Base-by-base conservation (phyloP, 139 green algal genomes). In the Coelastrella sp. region DNA sequence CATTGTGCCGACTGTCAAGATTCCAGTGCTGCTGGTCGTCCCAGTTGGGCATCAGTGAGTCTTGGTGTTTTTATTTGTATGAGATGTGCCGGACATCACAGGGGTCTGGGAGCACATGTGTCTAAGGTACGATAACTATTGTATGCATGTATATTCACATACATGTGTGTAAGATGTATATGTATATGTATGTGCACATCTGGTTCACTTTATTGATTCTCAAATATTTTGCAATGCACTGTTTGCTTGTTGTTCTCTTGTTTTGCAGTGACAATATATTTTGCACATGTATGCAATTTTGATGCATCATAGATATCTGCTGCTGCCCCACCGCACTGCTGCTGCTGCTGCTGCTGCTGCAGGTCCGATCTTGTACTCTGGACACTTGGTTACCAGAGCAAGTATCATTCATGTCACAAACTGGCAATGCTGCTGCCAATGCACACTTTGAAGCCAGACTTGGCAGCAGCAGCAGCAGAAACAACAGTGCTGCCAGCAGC, bases 31-130 rank as follows among this genome's bases (percentile, higher is more conserved):
- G 89, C 87, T 3, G 75, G 83, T 2, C 88, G 92, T 15, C 91
- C 94, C 11, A 90, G 60, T 73, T 96, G 93, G 93, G 93, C 93
- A 32, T 92, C 81, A 80, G 91, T 96, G 86, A 95, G 92, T 72
- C 89, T 89, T 15, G 93, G 93, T 27, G 90, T 94, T 25, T 96
- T 96, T 77, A 87, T 96, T 57, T 96, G 93, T 88, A 92, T 96
- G 85, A 85, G 81, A 40, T 96, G 93, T 82, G 87, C 90, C 3
- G 93, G 93, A 21, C 79, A 93, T 17, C 93, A 96, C 85, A 69
- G 93, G 19, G 90, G 92, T 21, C 84, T 96, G 27, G 93, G 93
- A 2, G 90, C 94, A 7, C 93, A 96, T 79, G 85, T 96, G 25
- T 93, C 87, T 50, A 94, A 96, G 91, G 90, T 91, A 41, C 4